Evolutionary conservation across 2,329 filamentous ascomycete genomes (phyloP), one percentile per base, ranked within the genome.

Genomic region (Rasamsonia emersonii): DNA sequence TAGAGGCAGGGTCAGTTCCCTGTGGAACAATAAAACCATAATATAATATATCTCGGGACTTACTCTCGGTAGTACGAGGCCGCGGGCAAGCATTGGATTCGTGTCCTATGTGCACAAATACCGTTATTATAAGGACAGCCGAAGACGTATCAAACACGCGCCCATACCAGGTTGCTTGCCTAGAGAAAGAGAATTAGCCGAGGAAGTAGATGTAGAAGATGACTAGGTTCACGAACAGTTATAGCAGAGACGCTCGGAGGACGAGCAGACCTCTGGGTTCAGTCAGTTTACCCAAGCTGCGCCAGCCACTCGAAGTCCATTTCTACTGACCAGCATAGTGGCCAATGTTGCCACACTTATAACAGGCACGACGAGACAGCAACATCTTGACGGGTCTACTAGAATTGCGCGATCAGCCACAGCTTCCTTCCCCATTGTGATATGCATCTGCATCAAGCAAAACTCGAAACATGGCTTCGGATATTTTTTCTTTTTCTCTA

Each of bases 51-150:
- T n/a, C n/a, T n/a, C 24, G 30, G 33, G 31, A 56, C 74, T 65
- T 71, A 79, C 75, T 79, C 69, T 98, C 91, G 44, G 91, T 95
- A 40, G 89, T 95, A 63, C 91, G 82, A 54, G 91, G 91, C 57
- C 89, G 80, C 51, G 91, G 91, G 75, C 91, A 98, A 62, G 82
- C 83, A 69, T 93, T 96, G 46, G 89, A 96, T 71, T 98, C 91
- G 66, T 98, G 91, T 61, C 86, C 82, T 77, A 54, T 34, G 30
- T 38, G 24, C 18, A 18, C 8, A 15, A 8, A 28, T 19, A 24
- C 6, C 9, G 23, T 35, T 28, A 35, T 21, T 16, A 17, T 13
- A 30, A 21, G 14, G 11, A 28, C n/a, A 16, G 11, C 3, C 24
- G 21, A 18, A 38, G 23, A 33, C 28, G 35, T 44, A 21, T 24